Base-by-base conservation (phyloP, 1,284 basidiomycete genomes). In the Ustilago shanxiensis region DNA sequence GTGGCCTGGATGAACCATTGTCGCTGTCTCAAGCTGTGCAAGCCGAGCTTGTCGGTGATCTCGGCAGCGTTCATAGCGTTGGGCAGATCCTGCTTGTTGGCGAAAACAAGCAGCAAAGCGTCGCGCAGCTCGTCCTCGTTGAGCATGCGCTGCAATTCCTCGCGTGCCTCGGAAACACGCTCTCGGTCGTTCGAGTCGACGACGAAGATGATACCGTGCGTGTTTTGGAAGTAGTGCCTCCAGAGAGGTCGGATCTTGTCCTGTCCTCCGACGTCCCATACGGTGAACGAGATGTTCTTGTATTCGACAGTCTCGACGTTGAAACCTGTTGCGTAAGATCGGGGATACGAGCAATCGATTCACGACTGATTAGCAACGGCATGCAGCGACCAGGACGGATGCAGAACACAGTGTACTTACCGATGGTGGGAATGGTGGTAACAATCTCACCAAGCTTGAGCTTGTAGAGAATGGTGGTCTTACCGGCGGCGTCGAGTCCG, bases 141-240 rank as follows among this genome's bases (percentile, higher is more conserved):
- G 88, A 99, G 89, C 95, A 99, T 99, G 86, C 96, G 93, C 88
- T 99, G 97, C 69, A 99, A 91, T 89, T 99, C 97, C 89, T 99
- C 97, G 76, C 97, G 93, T 60, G 97, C 97, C 89, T 99, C 97
- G 60, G 94, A 93, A 77, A 99, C 93, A 93, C 97, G 96, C 88
- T 99, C 97, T 88, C 97, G 90, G 90, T 99, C 97, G 88, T 99
- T 99, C 65, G 97, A 99, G 88, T 99, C 97, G 79, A 99, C 95
- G 66, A 99, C 97, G 88, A 99, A 99, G 87, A 99, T 99, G 89
- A 99, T 98, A 82, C 96, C 97, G 89, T 99, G 97, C 54, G 97
- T 99, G 90, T 99, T 99, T 89, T 99, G 97, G 94, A 98, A 99
- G 90, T 99, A 99, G 90, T 99, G 96, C 91, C 96, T 95, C 96